Conservation (phyloP, 2,329 filamentous ascomycete species). For the Scleromitrula shiraiana region DNA sequence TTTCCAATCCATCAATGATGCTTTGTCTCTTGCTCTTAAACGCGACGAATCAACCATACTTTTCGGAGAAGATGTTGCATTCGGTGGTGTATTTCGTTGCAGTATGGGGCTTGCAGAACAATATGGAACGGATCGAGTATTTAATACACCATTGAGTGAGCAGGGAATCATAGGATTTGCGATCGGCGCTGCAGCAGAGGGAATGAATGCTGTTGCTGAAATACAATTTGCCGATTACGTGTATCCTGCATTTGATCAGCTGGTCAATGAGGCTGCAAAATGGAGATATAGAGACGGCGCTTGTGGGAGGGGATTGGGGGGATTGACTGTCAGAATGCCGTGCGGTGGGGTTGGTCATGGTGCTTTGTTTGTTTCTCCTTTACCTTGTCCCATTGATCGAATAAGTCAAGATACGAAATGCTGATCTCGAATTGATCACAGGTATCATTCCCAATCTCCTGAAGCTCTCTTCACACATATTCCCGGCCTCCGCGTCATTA, state of each 20-base stretch:
- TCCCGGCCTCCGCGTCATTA: constrained; percentile 60
- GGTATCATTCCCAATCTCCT: constrained; percentile 65
- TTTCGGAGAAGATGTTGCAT: constrained; percentile 95
- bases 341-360: constrained; percentile 66
- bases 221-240: constrained; percentile 76
- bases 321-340: constrained; percentile 64
- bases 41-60: constrained; percentile 80
- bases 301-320: constrained; percentile 50
- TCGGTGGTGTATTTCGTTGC: constrained; percentile 92
- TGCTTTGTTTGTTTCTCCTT: constrained; percentile 42
- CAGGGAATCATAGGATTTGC: constrained; percentile 93
- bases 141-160: constrained; percentile 92
- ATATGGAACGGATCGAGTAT: constrained; percentile 81
- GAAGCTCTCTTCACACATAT: constrained; percentile 65
- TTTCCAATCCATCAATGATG: constrained; percentile 89
- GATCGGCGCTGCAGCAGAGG: constrained; percentile 81
- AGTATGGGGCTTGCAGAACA: constrained; percentile 84
- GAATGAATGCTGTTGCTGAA: constrained; percentile 88
- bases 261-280: constrained; percentile 71
- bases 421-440: constrained; percentile 15
- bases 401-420: constrained; percentile 13
- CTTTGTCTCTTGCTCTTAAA: constrained; percentile 71
- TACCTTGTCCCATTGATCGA: neutral
- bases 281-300: constrained; percentile 57
- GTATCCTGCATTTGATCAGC: constrained; percentile 68